Conservation (phyloP, 2,329 filamentous ascomycete species). For the Microsporum canis region DNA sequence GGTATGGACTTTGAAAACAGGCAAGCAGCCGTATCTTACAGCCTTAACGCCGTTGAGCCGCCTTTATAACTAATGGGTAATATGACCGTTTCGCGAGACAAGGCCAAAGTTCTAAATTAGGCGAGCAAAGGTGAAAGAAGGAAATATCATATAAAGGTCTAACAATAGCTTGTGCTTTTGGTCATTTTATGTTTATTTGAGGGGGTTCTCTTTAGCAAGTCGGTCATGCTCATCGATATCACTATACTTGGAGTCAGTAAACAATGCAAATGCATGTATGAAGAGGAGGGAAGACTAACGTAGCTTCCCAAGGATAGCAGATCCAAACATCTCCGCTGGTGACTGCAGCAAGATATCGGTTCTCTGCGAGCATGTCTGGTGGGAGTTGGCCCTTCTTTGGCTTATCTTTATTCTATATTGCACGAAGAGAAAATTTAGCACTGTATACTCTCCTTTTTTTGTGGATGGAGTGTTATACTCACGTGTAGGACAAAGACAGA, state of each 20-base stretch:
- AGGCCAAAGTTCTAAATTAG: not conserved
- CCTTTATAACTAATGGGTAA: not conserved
- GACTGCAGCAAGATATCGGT: constrained; percentile 70
- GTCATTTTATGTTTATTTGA: not conserved
- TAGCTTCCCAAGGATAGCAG: constrained; percentile 97
- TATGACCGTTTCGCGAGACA: not conserved
- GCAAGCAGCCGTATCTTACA: not conserved
- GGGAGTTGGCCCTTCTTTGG: constrained; percentile 81
- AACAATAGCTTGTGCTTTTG: not conserved
- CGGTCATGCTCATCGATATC: constrained; percentile 89
- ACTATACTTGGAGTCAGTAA: constrained; percentile 22
- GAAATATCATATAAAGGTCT: not conserved
- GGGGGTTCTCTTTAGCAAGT: constrained; percentile 37
- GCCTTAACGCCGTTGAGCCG: not conserved
- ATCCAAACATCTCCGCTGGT: constrained; percentile 96
- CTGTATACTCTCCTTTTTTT: not conserved
- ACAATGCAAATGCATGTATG: not conserved
- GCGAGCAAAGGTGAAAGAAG: not conserved
- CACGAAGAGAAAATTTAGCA: not conserved
- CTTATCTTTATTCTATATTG: constrained; percentile 83
- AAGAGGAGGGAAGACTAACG: constrained; percentile 33
- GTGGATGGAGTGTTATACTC: constrained; percentile 28
- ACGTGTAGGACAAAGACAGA: constrained; percentile 92
- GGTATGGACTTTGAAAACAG: not conserved
- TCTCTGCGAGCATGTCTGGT: constrained; percentile 58